Conservation (phyloP, 352 stramenopile genomes). For the Globisporangium solare region DNA sequence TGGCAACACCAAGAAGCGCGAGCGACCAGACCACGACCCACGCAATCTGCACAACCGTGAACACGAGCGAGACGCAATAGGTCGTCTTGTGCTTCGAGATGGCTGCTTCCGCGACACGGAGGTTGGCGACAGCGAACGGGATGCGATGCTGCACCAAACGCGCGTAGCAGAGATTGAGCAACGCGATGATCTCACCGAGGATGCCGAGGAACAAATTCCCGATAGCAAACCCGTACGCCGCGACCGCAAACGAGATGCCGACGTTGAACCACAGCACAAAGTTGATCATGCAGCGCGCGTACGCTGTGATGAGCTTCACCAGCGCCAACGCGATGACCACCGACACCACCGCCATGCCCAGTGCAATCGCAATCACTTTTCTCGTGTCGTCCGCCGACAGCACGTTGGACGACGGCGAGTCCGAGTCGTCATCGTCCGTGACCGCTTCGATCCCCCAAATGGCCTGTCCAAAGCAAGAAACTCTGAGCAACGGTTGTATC, state of each 20-base stretch:
- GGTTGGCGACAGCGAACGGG: constrained; percentile 91
- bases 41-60: constrained; percentile 84
- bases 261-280: constrained; percentile 89
- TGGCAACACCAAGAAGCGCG: constrained; percentile 83
- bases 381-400: constrained; percentile 60
- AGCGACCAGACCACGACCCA: constrained; percentile 90
- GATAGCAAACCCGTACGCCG: constrained; percentile 64
- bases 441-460: constrained; percentile 68
- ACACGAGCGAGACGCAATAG: constrained; percentile 83
- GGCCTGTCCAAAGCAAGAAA: constrained; percentile 10
- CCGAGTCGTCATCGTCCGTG: constrained; percentile 24
- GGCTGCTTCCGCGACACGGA: constrained; percentile 83
- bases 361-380: constrained; percentile 44
- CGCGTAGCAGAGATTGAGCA: constrained; percentile 85
- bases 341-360: constrained; percentile 52
- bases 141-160: constrained; percentile 86
- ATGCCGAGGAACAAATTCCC: constrained; percentile 67
- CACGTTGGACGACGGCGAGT: constrained; percentile 36
- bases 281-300: constrained; percentile 77
- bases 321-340: constrained; percentile 55
- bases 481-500: not conserved
- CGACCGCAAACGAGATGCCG: constrained; percentile 54
- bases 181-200: constrained; percentile 49
- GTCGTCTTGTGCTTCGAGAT: constrained; percentile 89
- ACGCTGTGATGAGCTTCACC: constrained; percentile 79